Conservation (phyloP, 2,329 filamentous ascomycete genomes). For the Epichloe scottii region DNA sequence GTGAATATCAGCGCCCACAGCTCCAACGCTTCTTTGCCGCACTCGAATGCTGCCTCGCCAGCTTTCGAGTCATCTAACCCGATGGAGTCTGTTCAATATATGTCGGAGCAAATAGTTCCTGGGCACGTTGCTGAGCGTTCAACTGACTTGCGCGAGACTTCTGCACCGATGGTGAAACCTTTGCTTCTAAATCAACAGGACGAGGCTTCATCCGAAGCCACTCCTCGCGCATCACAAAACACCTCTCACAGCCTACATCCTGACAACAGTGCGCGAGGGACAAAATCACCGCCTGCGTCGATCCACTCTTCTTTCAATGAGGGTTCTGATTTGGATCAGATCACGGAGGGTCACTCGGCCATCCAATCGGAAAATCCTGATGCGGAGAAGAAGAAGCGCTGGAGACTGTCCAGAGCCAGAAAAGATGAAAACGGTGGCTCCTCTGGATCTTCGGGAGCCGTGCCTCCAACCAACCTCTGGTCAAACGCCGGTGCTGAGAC, state of each 20-base stretch:
- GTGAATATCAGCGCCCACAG: conserved; percentile 81
- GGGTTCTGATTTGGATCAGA: conserved; percentile 65
- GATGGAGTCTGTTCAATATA: conserved; percentile 22
- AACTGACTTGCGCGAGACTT: not conserved
- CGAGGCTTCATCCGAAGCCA: conserved; percentile 31
- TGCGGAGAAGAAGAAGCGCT: conserved; percentile 57
- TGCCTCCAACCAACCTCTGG: conserved; percentile 38
- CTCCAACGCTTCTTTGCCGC: conserved; percentile 62
- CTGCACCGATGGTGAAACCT: conserved; percentile 5
- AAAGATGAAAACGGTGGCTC: conserved; percentile 42
- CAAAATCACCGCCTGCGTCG: conserved; percentile 64
- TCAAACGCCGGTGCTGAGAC: conserved; percentile 50
- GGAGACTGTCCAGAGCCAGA: conserved; percentile 55
- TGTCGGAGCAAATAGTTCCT: conserved; percentile 1
- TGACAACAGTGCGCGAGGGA: conserved; percentile 44
- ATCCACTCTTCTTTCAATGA: conserved; percentile 69
- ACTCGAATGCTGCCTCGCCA: conserved; percentile 33
- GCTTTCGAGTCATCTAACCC: conserved; percentile 33
- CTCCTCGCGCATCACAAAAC: conserved; percentile 33
- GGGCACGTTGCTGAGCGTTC: not conserved
- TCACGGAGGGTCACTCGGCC: conserved; percentile 41
- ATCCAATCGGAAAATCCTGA: conserved; percentile 35
- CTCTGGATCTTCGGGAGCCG: conserved; percentile 26
- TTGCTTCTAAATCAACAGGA: conserved; percentile 11
- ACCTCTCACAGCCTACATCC: conserved; percentile 30